These are phyloP conservation scores for Dalbergia oliveri DNA, from an alignment of 306 rosid genomes.

Conservation along the genomic window DNA sequence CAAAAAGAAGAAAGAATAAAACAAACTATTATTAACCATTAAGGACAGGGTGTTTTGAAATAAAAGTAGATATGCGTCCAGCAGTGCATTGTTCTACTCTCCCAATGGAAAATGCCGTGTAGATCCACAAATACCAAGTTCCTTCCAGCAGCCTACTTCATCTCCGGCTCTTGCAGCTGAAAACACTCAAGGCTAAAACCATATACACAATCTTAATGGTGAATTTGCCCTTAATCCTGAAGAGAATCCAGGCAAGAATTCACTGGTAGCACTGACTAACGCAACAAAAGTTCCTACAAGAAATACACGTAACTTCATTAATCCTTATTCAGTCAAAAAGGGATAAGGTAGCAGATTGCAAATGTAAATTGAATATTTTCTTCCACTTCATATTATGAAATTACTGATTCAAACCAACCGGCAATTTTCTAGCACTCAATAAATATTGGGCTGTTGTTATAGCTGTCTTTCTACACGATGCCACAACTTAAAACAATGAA, in stretches of 20 bases:
- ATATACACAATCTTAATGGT: slow-evolving; percentile 19
- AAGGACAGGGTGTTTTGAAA: slow-evolving; percentile 2
- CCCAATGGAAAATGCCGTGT: slow-evolving; percentile 30
- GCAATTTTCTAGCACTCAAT: no score
- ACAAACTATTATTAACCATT: background rate
- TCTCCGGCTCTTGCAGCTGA: slow-evolving; percentile 32
- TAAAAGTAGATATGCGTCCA: slow-evolving; percentile 30
- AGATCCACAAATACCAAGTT: slow-evolving; percentile 33
- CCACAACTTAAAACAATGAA: background rate
- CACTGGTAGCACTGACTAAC: slow-evolving; percentile 19
- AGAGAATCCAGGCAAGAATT: background rate
- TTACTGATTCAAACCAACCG: background rate
- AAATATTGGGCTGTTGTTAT: background rate
- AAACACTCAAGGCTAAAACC: slow-evolving; percentile 32
- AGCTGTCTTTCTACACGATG: slow-evolving; percentile 14
- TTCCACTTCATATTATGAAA: background rate
- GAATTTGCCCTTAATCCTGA: slow-evolving; percentile 24
- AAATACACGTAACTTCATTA: slow-evolving; percentile 17
- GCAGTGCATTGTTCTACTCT: slow-evolving; percentile 33
- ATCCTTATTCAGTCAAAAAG: background rate
- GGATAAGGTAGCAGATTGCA: background rate
- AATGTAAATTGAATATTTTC: background rate
- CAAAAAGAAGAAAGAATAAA: background rate
- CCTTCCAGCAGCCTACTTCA: slow-evolving; percentile 27
- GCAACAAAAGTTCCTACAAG: slow-evolving; percentile 43